Evolutionary conservation across 2,329 filamentous ascomycete species (phyloP), one percentile per base, ranked within the genome.

Genomic region (Colletotrichum sp.): DNA sequence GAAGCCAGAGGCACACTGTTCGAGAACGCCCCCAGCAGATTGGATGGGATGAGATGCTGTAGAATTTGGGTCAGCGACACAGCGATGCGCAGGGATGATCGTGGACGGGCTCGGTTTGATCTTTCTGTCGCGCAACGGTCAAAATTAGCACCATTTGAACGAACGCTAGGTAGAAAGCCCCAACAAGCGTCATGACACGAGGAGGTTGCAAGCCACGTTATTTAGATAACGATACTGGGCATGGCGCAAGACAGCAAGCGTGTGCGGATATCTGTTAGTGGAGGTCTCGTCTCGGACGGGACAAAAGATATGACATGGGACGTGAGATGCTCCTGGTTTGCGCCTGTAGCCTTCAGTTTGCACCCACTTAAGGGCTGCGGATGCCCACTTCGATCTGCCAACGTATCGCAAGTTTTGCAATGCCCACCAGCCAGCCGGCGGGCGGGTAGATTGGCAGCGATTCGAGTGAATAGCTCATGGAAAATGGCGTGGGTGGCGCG

Each of bases 1-100:
- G 21, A 26, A 21, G 34, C 61, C 60, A n/a, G 52, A 48, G 66
- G 32, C 61, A 26, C 18, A 26, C 18, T 28, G 43, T 70, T 66
- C 65, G 32, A 62, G 62, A 74, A 76, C 66, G 60, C 66, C 36
- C 28, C 65, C 74, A 55, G 55, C 66, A 76, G 52, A 58, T 60
- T 70, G 61, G 70, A 70, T 70, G 74, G 66, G 60, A 71, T 62
- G 71, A 70, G 15, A 60, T 70, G 70, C 60, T 70, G 60, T 61
- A 75, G 71, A 66, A 66, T 62, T 30, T 43, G 52, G 58, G 34
- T 34, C 18, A 48, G 48, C 65, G 60, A 74, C 60, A 62, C 32
- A 15, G 38, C 48, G 12, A 26, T 16, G 38, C n/a, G 30, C 71
- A 76, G 58, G 71, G 74, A 75, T 74, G 16, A 58, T 66, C 36